Evolutionary conservation across 768 basidiomycete species (phyloP).

Genomic region (Rickenella mellea): DNA sequence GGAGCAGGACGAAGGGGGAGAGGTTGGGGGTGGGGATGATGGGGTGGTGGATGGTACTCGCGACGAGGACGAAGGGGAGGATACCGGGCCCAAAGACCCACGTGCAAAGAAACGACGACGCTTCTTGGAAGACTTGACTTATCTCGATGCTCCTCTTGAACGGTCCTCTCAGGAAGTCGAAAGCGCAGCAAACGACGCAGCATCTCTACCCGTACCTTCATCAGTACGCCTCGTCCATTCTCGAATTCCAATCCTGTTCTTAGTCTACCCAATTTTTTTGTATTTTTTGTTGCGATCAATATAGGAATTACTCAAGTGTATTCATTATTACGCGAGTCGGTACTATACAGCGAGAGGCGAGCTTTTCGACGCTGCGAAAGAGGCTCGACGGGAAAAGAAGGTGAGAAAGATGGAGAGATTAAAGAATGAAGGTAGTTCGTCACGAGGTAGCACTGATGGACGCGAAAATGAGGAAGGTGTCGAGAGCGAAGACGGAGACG

Average conservation of each 20-base stretch:
- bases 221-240: constrained; percentile 30
- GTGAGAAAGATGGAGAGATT: constrained; percentile 13
- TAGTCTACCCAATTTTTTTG: too few species aligned
- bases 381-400: constrained; percentile 36
- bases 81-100: constrained; percentile 11
- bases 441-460: too few species aligned
- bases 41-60: constrained; percentile 3
- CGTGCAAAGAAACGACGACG: constrained; percentile 31
- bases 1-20: constrained; percentile 15
- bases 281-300: constrained; percentile 12
- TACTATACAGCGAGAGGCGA: constrained; percentile 59
- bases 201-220: constrained; percentile 29
- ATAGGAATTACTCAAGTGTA: constrained; percentile 42
- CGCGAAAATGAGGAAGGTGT: constrained; percentile 8
- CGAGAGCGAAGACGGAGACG: constrained; percentile 13
- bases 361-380: constrained; percentile 38
- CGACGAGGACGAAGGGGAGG: constrained; percentile 9
- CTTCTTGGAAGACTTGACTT: constrained; percentile 43
- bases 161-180: constrained; percentile 3
- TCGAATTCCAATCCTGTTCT: too few species aligned
- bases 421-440: constrained; percentile 8
- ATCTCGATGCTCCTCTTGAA: constrained; percentile 34
- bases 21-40: constrained; percentile 11
- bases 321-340: constrained; percentile 39
- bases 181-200: constrained; percentile 3